These are phyloP conservation scores for Alternaria brassicicola DNA, from an alignment of 2,329 filamentous ascomycete genomes.

Conservation along the genomic window DNA sequence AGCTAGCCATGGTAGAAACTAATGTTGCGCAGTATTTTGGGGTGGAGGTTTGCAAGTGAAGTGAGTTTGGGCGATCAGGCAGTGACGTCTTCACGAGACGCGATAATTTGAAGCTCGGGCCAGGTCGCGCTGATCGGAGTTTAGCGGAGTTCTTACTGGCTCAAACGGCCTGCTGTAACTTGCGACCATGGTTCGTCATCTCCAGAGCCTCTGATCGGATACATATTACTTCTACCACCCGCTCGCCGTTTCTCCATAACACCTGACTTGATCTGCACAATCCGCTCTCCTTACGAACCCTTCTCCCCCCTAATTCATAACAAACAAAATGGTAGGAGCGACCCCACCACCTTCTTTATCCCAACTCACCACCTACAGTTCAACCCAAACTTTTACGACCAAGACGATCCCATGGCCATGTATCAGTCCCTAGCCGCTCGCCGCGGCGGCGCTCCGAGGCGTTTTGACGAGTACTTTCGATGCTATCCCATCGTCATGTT, in stretches of 20 bases:
- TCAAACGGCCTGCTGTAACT: slow-evolving; percentile 29
- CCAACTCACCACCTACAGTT: slow-evolving; percentile 41
- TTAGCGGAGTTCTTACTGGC: slow-evolving; percentile 16
- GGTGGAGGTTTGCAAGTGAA: not conserved
- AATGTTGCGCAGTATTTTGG: not conserved
- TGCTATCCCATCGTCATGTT: slow-evolving; percentile 97
- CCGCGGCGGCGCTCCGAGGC: slow-evolving; percentile 63
- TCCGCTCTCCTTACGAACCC: not conserved
- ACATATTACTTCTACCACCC: slow-evolving; percentile 14
- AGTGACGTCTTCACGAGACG: slow-evolving; percentile 21
- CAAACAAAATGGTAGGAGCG: slow-evolving; percentile 40
- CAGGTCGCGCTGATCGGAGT: slow-evolving; percentile 10
- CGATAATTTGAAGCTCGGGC: slow-evolving; percentile 29
- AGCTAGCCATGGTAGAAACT: slow-evolving; percentile 34
- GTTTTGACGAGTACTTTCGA: slow-evolving; percentile 98
- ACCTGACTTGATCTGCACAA: not conserved
- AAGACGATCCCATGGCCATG: slow-evolving; percentile 61
- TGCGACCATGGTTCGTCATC: slow-evolving; percentile 20
- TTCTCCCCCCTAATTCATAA: not conserved
- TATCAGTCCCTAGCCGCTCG: slow-evolving; percentile 58
- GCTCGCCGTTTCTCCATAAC: slow-evolving; percentile 23
- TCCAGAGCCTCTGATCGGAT: not conserved
- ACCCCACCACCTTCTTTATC: slow-evolving; percentile 25
- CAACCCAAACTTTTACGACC: slow-evolving; percentile 57
- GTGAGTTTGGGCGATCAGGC: not conserved